Evolutionary conservation across 371 early-diverging fungal species (phyloP).

Genomic region (Mortierella sp.): DNA sequence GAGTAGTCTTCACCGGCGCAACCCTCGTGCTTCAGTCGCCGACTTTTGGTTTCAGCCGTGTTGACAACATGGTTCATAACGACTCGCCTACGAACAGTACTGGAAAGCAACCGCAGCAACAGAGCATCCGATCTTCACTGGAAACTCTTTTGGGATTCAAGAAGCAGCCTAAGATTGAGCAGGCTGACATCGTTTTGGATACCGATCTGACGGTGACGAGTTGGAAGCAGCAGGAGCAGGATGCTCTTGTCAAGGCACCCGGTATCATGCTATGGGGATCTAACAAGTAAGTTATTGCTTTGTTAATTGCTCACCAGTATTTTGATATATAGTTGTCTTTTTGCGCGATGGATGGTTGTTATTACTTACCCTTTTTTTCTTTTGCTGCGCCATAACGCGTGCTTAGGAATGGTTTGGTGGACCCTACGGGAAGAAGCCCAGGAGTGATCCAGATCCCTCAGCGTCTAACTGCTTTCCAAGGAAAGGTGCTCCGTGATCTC

Average conservation of each 20-base stretch:
- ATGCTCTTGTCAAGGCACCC: conserved; percentile 35
- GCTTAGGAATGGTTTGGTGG: conserved; percentile 46
- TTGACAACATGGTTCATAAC: conserved; percentile 21
- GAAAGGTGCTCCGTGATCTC: conserved; percentile 52
- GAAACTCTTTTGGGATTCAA: conserved; percentile 19
- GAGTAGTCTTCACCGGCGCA: conserved; percentile 44
- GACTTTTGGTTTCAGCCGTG: conserved; percentile 15
- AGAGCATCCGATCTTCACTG: conserved; percentile 25
- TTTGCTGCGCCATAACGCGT: not conserved
- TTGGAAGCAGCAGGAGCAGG: conserved; percentile 61
- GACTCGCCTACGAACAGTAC: conserved; percentile 20
- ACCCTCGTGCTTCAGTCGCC: conserved; percentile 43
- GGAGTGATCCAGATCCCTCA: conserved; percentile 54
- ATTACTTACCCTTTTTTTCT: not conserved
- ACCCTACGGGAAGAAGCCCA: conserved; percentile 47
- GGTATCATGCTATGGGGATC: conserved; percentile 61
- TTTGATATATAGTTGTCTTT: not conserved
- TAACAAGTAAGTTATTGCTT: conserved; percentile 41
- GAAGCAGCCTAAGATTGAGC: conserved; percentile 29
- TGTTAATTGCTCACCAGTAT: not conserved
- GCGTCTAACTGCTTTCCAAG: conserved; percentile 44
- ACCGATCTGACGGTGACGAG: conserved; percentile 53
- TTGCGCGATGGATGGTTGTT: not conserved
- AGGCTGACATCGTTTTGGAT: conserved; percentile 45
- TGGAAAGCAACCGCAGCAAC: not conserved